A percentile compares a stretch with the other conserved stretches of the same genome.
phyloP scores from a whole-genome alignment of 805 yeast genomes.

The Kodamaea lidongshanica region DNA sequence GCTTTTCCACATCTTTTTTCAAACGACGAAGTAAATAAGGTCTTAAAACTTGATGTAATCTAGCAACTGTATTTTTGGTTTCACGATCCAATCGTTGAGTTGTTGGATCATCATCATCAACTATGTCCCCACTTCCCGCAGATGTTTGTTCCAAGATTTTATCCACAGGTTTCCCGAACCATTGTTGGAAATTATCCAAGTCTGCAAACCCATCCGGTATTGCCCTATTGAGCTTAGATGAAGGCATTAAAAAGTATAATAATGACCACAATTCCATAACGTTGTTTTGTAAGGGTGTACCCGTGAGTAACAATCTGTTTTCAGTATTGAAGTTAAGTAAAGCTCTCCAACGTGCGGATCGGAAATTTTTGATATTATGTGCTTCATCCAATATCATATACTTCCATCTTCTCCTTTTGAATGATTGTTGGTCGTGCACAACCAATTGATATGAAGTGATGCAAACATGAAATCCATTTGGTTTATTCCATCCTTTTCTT shows the following conservation, averaged over 20 bases:
- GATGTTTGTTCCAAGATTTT: conserved; percentile 68
- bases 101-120: conserved; percentile 33
- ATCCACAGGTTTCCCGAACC: conserved; percentile 99
- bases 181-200: conserved; percentile 89
- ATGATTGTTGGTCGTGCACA: conserved; percentile 94
- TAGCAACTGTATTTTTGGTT: conserved; percentile 76
- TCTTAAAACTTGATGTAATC: conserved; percentile 86
- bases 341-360: conserved; percentile 97
- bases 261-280: conserved; percentile 95
- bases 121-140: conserved; percentile 37
- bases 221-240: conserved; percentile 59
- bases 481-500: conserved; percentile 96
- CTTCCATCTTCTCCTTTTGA: conserved; percentile 88
- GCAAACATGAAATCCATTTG: conserved; percentile 92
- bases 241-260: conserved; percentile 92
- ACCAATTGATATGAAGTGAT: conserved; percentile 95
- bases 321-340: conserved; percentile 88
- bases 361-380: conserved; percentile 91
- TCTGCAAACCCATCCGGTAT: conserved; percentile 97
- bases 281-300: conserved; percentile 95
- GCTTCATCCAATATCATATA: conserved; percentile 98
- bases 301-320: conserved; percentile 80
- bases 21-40: conserved; percentile 88
- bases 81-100: conserved; percentile 55
- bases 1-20: conserved; percentile 95